Base-by-base conservation (phyloP, 352 stramenopile species). In the Halophytophthora batemanensis region DNA sequence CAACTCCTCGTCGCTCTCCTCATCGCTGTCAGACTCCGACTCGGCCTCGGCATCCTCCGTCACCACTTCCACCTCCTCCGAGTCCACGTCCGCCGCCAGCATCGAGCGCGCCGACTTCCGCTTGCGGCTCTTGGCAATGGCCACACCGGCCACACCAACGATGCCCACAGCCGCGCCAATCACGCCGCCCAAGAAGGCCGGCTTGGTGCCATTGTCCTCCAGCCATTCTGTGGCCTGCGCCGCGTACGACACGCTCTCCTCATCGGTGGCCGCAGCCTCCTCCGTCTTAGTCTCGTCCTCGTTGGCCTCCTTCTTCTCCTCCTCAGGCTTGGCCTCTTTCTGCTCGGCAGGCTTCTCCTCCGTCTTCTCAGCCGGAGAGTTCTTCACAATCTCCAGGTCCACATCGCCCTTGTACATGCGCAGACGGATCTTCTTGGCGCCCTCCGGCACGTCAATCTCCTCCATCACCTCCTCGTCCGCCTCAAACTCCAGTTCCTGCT, bases 151-250 rank as follows among this genome's bases (percentile, higher is more conserved):
- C 15, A 77, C 58, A 28, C 61, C 73, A 15, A 79, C 65, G 33
- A 84, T 67, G 18, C 67, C 73, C 0, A 71, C 73, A 18, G 71
- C 74, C 6, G 71, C 74, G 35, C 67, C 74, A 43, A 81, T 72
- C 8, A 71, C 45, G 13, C 71, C 56, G 7, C 59, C 74, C 11
- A 82, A 22, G 41, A 80, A 59, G 18, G 52, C 66, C 4, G 62
- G 57, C 37, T 75, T 79, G 47, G 40, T 57, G 45, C 43, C 44
- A 48, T 79, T 71, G 28, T 66, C 55, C 44, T 72, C 39, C 37
- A 81, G 33, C 70, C 73, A 83, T 8, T 66, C 42, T 31, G 66
- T 66, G 44, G 67, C 67, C 54, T 77, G 46, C 22, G 72, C 55
- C 3, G 68, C 59, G 59, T 64, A 69, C 7, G 69, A 79, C 53